phyloP scores from a whole-genome alignment of 768 basidiomycete species.

The Hypholoma sublateritium region DNA sequence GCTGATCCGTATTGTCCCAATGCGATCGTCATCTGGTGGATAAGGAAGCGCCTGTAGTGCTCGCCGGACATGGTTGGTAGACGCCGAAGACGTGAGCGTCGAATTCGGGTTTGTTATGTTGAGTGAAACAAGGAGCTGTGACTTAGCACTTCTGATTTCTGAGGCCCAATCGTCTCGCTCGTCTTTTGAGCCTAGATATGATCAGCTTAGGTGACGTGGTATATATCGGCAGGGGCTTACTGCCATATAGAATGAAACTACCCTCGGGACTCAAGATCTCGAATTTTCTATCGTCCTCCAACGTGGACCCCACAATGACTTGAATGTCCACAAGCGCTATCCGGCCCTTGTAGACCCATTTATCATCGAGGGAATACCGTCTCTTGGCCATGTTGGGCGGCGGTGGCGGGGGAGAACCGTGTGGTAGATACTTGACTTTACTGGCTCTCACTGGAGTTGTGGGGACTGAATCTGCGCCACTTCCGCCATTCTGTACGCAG shows the following conservation, averaged over 20 bases:
- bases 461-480: background rate
- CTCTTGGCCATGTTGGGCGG: slow-evolving; percentile 31
- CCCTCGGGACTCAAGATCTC: slow-evolving; percentile 77
- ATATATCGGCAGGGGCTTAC: slow-evolving; percentile 34
- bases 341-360: slow-evolving; percentile 73
- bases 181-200: slow-evolving; percentile 43
- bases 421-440: slow-evolving; percentile 3
- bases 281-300: slow-evolving; percentile 56
- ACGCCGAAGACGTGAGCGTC: slow-evolving; percentile 75
- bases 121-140: slow-evolving; percentile 65
- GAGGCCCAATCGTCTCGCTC: slow-evolving; percentile 68
- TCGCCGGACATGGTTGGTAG: slow-evolving; percentile 73
- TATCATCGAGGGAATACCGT: slow-evolving; percentile 48
- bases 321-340: slow-evolving; percentile 74
- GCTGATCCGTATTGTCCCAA: slow-evolving; percentile 28
- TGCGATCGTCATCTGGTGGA: slow-evolving; percentile 50
- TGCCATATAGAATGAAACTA: slow-evolving; percentile 73
- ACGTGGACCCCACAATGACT: slow-evolving; percentile 56
- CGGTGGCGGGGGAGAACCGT: slow-evolving; percentile 21
- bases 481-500: background rate
- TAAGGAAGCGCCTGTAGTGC: slow-evolving; percentile 75
- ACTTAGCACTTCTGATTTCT: slow-evolving; percentile 69
- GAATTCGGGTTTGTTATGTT: slow-evolving; percentile 76
- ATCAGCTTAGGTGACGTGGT: slow-evolving; percentile 1
- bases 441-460: slow-evolving; percentile 4